These are phyloP conservation scores for Chrysosporium queenslandicum DNA, from an alignment of 2,329 filamentous ascomycete species.

Conservation along the genomic window DNA sequence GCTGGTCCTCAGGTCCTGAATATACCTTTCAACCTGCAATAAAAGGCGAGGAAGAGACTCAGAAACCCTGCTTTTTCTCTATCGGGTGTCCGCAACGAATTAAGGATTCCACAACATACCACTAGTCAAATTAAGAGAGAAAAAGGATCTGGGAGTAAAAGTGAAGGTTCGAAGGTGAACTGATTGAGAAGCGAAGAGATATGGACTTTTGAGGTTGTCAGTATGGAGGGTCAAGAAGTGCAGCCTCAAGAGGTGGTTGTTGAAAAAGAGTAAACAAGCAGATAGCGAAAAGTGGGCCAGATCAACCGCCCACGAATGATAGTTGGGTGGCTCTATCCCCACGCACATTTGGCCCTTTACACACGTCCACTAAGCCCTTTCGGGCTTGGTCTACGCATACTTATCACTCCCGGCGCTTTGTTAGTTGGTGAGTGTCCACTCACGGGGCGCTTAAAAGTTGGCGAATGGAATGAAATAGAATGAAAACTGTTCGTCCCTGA, in stretches of 20 bases:
- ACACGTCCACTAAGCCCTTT: background rate
- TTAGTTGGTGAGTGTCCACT: too few relatives aligned
- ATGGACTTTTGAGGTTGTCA: background rate
- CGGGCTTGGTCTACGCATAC: background rate
- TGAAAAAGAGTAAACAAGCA: conserved; percentile 12
- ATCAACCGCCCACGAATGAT: background rate
- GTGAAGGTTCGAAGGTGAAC: background rate
- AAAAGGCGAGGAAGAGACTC: conserved; percentile 2
- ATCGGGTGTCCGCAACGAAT: background rate
- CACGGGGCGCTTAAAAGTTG: background rate
- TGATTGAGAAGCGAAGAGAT: background rate
- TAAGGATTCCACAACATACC: conserved; percentile 10
- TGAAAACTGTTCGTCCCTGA: too few relatives aligned
- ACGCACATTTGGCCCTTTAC: background rate
- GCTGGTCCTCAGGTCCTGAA: conserved; percentile 34
- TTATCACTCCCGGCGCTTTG: background rate
- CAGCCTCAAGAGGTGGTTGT: conserved; percentile 9
- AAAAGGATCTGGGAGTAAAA: background rate
- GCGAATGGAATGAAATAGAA: background rate
- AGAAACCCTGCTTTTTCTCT: conserved; percentile 7
- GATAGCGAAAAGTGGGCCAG: conserved; percentile 11
- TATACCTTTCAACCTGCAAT: conserved; percentile 1
- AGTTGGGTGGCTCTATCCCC: background rate
- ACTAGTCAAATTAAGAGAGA: background rate
- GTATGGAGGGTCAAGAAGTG: background rate